Evolutionary conservation across 2,329 filamentous ascomycete species (phyloP).

Genomic region (Huntiella moniliformis): DNA sequence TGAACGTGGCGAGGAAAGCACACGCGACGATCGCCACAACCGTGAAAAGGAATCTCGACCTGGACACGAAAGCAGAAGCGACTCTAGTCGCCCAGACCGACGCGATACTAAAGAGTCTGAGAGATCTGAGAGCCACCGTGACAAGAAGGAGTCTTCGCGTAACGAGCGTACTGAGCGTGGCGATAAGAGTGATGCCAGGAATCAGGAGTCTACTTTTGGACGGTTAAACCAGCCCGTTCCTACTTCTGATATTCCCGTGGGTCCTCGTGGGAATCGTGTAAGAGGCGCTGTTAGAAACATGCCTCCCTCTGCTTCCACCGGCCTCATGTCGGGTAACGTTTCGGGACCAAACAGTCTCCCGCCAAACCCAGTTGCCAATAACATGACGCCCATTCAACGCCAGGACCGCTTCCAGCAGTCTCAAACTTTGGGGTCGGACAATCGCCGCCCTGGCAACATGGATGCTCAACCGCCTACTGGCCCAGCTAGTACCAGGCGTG

Average conservation of each 20-base stretch:
- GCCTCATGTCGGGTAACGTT: background rate
- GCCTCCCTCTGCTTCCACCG: background rate
- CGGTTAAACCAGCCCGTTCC: constrained; percentile 4
- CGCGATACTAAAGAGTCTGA: constrained; percentile 19
- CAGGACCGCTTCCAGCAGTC: constrained; percentile 7
- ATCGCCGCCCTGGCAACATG: background rate
- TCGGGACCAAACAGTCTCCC: background rate
- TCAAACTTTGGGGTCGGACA: background rate
- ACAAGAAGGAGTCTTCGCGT: constrained; percentile 10
- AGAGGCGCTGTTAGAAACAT: constrained; percentile 2
- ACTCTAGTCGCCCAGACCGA: constrained; percentile 32
- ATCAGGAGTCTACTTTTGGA: constrained; percentile 21
- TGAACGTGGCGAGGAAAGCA: constrained; percentile 4
- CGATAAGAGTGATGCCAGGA: constrained; percentile 24
- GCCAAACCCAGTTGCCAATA: constrained; percentile 1
- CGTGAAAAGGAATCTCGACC: constrained; percentile 17
- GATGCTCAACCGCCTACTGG: constrained; percentile 6
- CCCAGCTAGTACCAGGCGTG: constrained; percentile 2
- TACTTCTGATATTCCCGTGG: constrained; percentile 13
- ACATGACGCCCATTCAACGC: constrained; percentile 2
- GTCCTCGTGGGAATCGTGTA: constrained; percentile 15
- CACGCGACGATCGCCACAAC: constrained; percentile 4
- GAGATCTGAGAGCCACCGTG: constrained; percentile 15
- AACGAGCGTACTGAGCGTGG: constrained; percentile 2
- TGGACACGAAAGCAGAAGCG: constrained; percentile 18